phyloP scores from a whole-genome alignment of 495 filamentous ascomycete genomes.

The Xylaria grammica region DNA sequence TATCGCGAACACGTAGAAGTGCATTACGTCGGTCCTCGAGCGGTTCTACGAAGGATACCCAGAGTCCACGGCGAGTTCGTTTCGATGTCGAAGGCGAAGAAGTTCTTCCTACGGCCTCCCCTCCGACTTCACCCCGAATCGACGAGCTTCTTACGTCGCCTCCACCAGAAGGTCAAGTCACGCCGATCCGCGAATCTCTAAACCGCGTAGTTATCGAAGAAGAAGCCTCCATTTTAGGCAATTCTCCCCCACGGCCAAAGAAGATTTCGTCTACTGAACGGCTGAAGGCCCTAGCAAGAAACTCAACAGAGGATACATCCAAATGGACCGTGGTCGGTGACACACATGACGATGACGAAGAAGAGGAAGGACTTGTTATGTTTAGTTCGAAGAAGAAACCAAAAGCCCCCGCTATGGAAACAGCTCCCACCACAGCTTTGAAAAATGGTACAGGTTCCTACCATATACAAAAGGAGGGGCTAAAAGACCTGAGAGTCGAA shows the following conservation, averaged over 20 bases:
- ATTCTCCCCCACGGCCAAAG: conserved; percentile 45
- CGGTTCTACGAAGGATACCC: conserved; percentile 41
- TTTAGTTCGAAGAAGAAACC: conserved; percentile 28
- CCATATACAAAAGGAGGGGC: neutral
- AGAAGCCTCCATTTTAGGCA: conserved; percentile 46
- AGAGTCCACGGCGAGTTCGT: conserved; percentile 59
- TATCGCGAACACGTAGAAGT: conserved; percentile 47
- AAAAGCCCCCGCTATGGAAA: conserved; percentile 13
- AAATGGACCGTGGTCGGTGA: conserved; percentile 49
- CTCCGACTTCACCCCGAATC: conserved; percentile 33
- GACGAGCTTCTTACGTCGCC: conserved; percentile 18
- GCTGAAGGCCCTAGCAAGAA: conserved; percentile 48
- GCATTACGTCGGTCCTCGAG: conserved; percentile 55
- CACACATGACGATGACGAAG: conserved; percentile 43
- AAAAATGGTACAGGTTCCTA: conserved; percentile 17
- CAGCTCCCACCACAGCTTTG: conserved; percentile 22
- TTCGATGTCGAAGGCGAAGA: conserved; percentile 59
- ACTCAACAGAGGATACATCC: conserved; percentile 48
- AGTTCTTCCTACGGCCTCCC: conserved; percentile 57
- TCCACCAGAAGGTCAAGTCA: conserved; percentile 31
- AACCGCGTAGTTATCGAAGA: neutral
- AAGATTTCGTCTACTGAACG: conserved; percentile 55
- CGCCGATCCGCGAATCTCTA: conserved; percentile 29
- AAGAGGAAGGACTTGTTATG: conserved; percentile 40
- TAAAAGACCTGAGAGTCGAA: conserved; percentile 9